Evolutionary conservation across 495 filamentous ascomycete genomes (phyloP), one percentile per base, ranked within the genome.

Genomic region (Penicillium antarcticum): DNA sequence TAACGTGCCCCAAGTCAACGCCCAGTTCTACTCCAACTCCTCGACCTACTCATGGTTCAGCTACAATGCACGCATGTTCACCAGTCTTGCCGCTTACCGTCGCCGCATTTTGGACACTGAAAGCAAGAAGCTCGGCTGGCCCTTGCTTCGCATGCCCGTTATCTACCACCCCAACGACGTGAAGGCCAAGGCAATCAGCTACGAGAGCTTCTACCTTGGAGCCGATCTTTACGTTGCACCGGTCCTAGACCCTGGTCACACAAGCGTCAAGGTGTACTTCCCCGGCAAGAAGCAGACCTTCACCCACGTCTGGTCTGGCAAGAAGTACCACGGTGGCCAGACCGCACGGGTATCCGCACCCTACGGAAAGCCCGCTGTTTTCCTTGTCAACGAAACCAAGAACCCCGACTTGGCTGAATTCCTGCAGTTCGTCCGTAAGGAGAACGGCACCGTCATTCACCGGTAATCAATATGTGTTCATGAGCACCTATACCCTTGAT

Each of bases 31-130:
- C 45, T 50, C 57, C 37, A 63, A 63, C 39, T 41, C 47, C 0
- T 55, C 60, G 0, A 63, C 60, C 4, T 58, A 60, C 34, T 32
- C 53, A 1, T 63, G 57, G 38, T 49, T 57, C 39, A 51, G 57
- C 1, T 63, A 63, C 45, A 63, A 61, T 18, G 57, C 60, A 1
- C 60, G 57, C 12, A 60, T 63, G 60, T 63, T 57, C 48, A 34
- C 50, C 45, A 63, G 60, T 24, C 42, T 63, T 32, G 60, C 36
- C 1, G 31, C 41, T 1, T 63, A 63, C 42, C 57, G 57, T 24
- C 60, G 60, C 14, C 36, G 36, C 5, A 55, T 63, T 23, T 42
- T 63, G 39, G 56, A 63, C 26, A 63, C 60, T 19, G 60, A 63
- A 19, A 61, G 60, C 41, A 60, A 58, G 39, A 40, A 41, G 1